Evolutionary conservation across 2,329 filamentous ascomycete species (phyloP).

Genomic region (Fusarium burgessii): DNA sequence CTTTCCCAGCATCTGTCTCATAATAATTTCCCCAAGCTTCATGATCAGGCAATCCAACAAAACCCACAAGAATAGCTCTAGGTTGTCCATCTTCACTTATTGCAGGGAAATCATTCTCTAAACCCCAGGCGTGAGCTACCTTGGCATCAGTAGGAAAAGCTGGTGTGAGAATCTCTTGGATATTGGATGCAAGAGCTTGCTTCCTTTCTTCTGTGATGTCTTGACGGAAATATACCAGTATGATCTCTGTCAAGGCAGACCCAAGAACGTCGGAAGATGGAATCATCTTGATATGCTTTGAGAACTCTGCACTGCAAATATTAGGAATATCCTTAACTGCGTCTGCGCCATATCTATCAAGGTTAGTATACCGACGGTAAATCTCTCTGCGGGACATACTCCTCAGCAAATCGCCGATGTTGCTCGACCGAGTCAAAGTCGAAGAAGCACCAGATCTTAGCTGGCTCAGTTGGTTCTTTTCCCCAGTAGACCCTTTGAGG

Average conservation of each 20-base stretch:
- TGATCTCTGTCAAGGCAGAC: neutral
- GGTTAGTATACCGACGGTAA: neutral
- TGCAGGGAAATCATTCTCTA: conserved; percentile 22
- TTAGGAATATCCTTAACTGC: conserved; percentile 24
- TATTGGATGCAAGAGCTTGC: neutral
- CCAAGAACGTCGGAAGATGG: conserved; percentile 16
- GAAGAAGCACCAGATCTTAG: conserved; percentile 23
- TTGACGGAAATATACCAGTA: conserved; percentile 8
- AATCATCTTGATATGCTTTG: conserved; percentile 12
- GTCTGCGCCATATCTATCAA: neutral
- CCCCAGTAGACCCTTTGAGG: conserved; percentile 22
- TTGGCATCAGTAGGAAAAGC: neutral
- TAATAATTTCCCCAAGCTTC: accelerated
- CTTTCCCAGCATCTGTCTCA: neutral
- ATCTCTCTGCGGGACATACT: neutral
- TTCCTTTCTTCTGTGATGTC: neutral
- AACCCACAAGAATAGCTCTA: conserved; percentile 3
- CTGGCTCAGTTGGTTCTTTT: neutral
- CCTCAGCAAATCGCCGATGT: conserved; percentile 5
- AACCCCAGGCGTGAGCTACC: conserved; percentile 9
- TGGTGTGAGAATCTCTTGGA: neutral
- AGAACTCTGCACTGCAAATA: conserved; percentile 20
- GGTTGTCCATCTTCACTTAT: neutral
- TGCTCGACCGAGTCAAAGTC: conserved; percentile 25
- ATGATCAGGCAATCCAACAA: neutral